A percentile compares a stretch with the other conserved stretches of the same genome.
phyloP scores from a whole-genome alignment of 2,329 filamentous ascomycete species.

The Fusarium nygamai region DNA sequence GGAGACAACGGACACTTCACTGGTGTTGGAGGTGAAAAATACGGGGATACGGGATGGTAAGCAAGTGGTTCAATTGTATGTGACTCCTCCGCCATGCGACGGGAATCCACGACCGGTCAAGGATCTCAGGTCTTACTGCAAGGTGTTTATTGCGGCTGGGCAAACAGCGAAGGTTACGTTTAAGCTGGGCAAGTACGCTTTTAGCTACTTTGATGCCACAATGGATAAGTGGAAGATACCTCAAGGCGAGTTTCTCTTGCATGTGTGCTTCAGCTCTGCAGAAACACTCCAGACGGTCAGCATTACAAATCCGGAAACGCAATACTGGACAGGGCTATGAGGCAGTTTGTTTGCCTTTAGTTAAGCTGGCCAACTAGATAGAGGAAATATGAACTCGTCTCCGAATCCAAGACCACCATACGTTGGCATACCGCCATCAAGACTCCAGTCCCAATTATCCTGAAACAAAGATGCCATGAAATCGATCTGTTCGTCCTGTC shows the following conservation, averaged over 20 bases:
- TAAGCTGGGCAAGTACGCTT: neutral
- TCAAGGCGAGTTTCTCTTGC: neutral
- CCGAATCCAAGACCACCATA: neutral
- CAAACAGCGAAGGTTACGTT: neutral
- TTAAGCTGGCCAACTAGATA: neutral
- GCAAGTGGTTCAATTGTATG: neutral
- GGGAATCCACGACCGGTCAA: neutral
- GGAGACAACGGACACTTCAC: fast-evolving
- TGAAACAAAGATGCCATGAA: neutral
- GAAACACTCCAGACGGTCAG: neutral
- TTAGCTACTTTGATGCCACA: neutral
- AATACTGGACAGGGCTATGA: neutral
- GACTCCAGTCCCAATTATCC: constrained; percentile 3
- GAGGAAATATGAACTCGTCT: neutral
- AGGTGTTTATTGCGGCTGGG: fast-evolving
- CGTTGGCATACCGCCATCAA: neutral
- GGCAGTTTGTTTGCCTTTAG: fast-evolving
- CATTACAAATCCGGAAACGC: neutral
- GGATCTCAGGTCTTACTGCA: neutral
- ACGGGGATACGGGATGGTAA: neutral
- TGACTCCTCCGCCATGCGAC: neutral
- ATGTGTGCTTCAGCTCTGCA: neutral
- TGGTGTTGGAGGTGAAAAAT: neutral
- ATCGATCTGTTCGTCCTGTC: neutral
- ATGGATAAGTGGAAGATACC: neutral